Percentiles rank a stretch among this genome's conserved stretches.
phyloP scores from a whole-genome alignment of 2,329 filamentous ascomycete species.

The Emmonsia crescens region DNA sequence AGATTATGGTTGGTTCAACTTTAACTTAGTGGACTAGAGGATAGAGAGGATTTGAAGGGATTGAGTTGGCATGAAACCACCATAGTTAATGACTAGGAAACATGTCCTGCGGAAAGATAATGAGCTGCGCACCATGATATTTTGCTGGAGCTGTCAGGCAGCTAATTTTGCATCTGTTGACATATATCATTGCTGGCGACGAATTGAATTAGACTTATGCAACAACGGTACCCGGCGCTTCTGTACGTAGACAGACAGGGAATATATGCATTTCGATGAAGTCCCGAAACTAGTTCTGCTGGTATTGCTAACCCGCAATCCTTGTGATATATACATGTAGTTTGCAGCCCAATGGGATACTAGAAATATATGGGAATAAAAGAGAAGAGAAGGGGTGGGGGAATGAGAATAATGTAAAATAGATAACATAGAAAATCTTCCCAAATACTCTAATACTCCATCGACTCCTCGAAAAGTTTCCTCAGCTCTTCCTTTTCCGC shows the following conservation, averaged over 20 bases:
- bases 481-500: conserved; percentile 62
- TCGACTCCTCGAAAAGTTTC: conserved; percentile 53
- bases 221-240: too few relatives aligned
- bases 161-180: too few relatives aligned
- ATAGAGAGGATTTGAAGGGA: neutral
- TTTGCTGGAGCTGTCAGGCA: too few relatives aligned
- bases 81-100: neutral
- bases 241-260: neutral
- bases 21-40: neutral
- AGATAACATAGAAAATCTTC: neutral
- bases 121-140: too few relatives aligned
- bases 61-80: too few relatives aligned
- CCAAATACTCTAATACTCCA: conserved; percentile 44
- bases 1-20: too few relatives aligned
- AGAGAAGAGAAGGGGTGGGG: too few relatives aligned
- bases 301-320: neutral
- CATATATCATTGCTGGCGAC: too few relatives aligned
- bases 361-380: neutral
- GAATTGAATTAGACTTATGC: too few relatives aligned
- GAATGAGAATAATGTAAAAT: neutral
- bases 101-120: too few relatives aligned
- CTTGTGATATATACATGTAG: neutral
- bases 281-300: neutral
- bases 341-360: neutral
- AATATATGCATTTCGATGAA: neutral